Evolutionary conservation across 768 basidiomycete species (phyloP).

Genomic region (Naganishia vaughanmartiniae): DNA sequence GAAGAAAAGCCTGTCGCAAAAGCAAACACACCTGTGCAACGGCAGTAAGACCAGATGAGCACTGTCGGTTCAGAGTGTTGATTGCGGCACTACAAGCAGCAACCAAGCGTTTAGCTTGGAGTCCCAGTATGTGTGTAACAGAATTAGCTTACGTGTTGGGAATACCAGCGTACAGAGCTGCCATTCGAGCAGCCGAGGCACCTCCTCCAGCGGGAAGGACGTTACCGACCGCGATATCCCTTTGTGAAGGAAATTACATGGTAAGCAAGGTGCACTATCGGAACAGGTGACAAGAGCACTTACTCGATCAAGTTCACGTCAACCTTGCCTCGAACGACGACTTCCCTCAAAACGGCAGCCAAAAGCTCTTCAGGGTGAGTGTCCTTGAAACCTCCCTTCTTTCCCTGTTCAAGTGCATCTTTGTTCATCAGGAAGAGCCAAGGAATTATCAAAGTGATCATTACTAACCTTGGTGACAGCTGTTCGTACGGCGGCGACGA

Average conservation of each 20-base stretch:
- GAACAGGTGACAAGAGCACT: conserved; percentile 21
- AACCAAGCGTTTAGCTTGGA: background rate
- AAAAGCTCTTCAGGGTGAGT: conserved; percentile 82
- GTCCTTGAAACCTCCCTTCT: conserved; percentile 91
- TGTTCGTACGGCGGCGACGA: conserved; percentile 81
- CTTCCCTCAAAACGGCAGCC: conserved; percentile 73
- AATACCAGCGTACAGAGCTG: conserved; percentile 82
- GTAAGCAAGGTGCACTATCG: background rate
- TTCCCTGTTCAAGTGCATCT: conserved; percentile 50
- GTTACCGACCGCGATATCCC: conserved; percentile 71
- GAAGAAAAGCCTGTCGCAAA: background rate
- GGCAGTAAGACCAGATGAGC: conserved; percentile 92
- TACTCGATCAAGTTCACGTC: conserved; percentile 50
- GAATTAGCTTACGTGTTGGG: conserved; percentile 59
- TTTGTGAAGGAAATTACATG: conserved; percentile 45
- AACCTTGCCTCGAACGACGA: conserved; percentile 42
- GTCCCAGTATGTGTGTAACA: background rate
- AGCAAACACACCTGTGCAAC: conserved; percentile 61
- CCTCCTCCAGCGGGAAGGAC: conserved; percentile 54
- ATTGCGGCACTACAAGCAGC: conserved; percentile 62
- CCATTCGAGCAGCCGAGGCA: conserved; percentile 69
- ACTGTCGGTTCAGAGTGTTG: conserved; percentile 86
- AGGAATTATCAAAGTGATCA: background rate
- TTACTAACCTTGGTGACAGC: conserved; percentile 79
- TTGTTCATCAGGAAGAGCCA: background rate